Conservation (phyloP, 176 grass and related monocot species). For the Aechmea fasciata region DNA sequence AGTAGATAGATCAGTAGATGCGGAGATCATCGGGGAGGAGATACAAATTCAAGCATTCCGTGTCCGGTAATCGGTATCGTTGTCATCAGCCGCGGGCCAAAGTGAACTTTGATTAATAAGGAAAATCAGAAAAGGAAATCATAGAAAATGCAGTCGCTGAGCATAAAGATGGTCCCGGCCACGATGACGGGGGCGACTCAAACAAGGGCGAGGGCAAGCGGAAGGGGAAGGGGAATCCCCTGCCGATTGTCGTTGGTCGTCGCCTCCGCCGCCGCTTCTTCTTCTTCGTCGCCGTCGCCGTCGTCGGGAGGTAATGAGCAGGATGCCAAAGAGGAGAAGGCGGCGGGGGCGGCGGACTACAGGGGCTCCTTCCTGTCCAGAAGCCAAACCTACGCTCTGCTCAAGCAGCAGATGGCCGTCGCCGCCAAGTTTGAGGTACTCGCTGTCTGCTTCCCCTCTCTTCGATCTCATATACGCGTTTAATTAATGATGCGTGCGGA, state of each 20-base stretch:
- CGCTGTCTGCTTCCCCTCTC: neutral
- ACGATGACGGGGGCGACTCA: neutral
- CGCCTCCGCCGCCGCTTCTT: neutral
- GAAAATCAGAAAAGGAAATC: neutral
- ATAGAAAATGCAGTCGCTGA: neutral
- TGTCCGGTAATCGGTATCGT: no score
- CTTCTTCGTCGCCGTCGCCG: neutral
- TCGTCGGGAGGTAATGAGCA: constrained; percentile 5
- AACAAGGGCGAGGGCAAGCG: neutral
- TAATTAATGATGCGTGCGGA: neutral
- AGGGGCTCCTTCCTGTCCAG: constrained; percentile 40
- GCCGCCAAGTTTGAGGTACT: constrained; percentile 62
- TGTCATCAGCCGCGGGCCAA: no score
- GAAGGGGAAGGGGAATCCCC: neutral
- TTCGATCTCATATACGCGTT: neutral
- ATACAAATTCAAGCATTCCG: no score
- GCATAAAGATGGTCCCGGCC: neutral
- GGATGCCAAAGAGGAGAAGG: constrained; percentile 10
- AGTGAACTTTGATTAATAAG: no score
- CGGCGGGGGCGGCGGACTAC: constrained; percentile 21
- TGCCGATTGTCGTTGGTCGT: neutral
- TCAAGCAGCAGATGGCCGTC: constrained; percentile 70
- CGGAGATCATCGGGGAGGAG: no score
- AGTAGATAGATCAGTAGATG: no score
- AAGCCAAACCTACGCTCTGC: constrained; percentile 61